A percentile compares a stretch with the other conserved stretches of the same genome.
phyloP scores from a whole-genome alignment of 2,329 filamentous ascomycete species.

The Sporothrix brasiliensis region DNA sequence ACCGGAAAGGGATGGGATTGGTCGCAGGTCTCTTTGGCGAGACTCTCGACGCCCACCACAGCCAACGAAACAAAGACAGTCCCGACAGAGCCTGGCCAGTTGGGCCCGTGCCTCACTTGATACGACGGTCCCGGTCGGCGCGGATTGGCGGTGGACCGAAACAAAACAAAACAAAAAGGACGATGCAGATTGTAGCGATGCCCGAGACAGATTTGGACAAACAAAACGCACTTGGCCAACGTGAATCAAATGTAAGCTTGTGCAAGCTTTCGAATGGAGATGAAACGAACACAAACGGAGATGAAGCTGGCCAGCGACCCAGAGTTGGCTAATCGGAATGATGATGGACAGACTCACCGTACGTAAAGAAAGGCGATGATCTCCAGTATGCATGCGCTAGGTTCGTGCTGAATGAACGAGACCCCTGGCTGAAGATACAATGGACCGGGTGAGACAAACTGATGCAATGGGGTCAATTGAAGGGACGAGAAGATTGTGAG shows the following conservation, averaged over 20 bases:
- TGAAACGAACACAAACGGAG: neutral
- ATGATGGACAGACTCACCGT: neutral
- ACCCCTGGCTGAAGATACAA: slow-evolving; percentile 22
- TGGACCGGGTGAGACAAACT: neutral
- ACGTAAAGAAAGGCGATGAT: neutral
- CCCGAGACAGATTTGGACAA: neutral
- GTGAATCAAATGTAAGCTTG: neutral
- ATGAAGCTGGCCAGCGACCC: neutral
- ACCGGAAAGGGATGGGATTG: neutral
- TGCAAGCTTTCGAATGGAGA: neutral
- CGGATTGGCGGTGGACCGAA: neutral
- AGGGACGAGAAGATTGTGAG: neutral
- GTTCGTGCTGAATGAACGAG: neutral
- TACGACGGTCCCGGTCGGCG: neutral
- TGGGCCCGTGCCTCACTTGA: neutral
- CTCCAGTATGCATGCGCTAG: slow-evolving; percentile 9
- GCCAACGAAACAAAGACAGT: too few species aligned
- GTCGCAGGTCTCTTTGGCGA: neutral
- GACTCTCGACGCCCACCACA: neutral
- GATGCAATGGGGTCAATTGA: neutral
- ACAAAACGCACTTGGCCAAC: neutral
- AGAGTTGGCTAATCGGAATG: slow-evolving; percentile 21
- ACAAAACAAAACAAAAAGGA: neutral
- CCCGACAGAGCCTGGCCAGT: neutral
- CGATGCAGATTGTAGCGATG: too few species aligned